phyloP scores from a whole-genome alignment of 208 protist genomes.

The Leishmania aethiopica region DNA sequence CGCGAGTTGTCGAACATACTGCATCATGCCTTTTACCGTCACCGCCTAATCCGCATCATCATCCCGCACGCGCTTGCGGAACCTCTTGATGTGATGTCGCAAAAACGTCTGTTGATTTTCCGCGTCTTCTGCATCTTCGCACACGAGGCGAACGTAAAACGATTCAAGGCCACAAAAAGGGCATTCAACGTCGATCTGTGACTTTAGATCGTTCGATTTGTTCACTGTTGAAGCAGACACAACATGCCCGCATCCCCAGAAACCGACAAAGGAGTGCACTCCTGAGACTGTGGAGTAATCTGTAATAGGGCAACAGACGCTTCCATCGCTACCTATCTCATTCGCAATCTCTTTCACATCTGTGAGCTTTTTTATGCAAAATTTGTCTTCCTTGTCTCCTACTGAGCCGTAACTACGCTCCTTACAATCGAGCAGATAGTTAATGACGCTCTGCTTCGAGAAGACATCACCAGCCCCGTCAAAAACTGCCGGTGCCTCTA shows the following conservation, averaged over 20 bases:
- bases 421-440: constrained; percentile 49
- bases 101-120: constrained; percentile 25
- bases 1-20: background rate
- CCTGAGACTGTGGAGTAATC: constrained; percentile 51
- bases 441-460: constrained; percentile 65
- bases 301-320: constrained; percentile 66
- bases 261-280: constrained; percentile 63
- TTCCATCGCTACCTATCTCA: constrained; percentile 23
- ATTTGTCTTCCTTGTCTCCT: background rate
- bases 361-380: constrained; percentile 36
- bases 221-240: constrained; percentile 38
- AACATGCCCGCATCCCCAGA: constrained; percentile 84
- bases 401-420: background rate
- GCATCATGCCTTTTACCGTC: background rate
- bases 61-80: constrained; percentile 11
- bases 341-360: constrained; percentile 69
- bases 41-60: background rate
- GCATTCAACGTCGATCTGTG: constrained; percentile 30
- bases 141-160: constrained; percentile 43
- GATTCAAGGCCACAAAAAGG: constrained; percentile 43
- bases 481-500: constrained; percentile 68
- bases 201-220: constrained; percentile 6
- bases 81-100: constrained; percentile 13
- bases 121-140: constrained; percentile 32
- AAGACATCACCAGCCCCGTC: constrained; percentile 66